phyloP scores from a whole-genome alignment of 2,329 filamentous ascomycete genomes.

The Sphaerulina musiva region DNA sequence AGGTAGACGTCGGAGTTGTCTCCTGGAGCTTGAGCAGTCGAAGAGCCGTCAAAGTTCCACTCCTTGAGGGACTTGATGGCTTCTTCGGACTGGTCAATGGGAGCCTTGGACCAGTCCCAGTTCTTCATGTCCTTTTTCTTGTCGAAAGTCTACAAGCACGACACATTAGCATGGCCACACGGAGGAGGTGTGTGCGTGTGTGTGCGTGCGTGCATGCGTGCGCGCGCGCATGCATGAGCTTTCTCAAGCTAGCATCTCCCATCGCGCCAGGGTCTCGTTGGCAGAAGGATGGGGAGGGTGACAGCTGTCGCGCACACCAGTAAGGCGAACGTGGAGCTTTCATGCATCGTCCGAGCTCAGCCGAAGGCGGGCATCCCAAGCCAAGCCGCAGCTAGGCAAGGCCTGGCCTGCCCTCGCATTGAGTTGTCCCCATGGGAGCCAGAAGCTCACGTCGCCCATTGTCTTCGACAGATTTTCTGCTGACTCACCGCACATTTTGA shows the following conservation, averaged over 20 bases:
- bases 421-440: conserved; percentile 3
- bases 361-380: conserved; percentile 18
- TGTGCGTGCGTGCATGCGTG: too few species aligned
- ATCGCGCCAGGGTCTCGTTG: not conserved
- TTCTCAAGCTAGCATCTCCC: too few species aligned
- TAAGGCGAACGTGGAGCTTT: conserved; percentile 9
- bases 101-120: not conserved
- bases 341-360: conserved; percentile 10
- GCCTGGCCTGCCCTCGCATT: not conserved
- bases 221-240: too few species aligned
- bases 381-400: conserved; percentile 7
- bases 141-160: conserved; percentile 51
- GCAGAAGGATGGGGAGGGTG: not conserved
- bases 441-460: conserved; percentile 6
- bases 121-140: conserved; percentile 45
- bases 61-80: conserved; percentile 62
- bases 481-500: conserved; percentile 90
- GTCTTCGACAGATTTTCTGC: too few species aligned
- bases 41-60: conserved; percentile 84
- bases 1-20: conserved; percentile 98
- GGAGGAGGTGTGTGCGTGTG: too few species aligned
- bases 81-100: not conserved
- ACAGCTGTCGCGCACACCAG: not conserved
- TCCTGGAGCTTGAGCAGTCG: conserved; percentile 83
- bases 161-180: conserved; percentile 10